Evolutionary conservation across 2,329 filamentous ascomycete species (phyloP).

Genomic region (Paecilomyces variotii): DNA sequence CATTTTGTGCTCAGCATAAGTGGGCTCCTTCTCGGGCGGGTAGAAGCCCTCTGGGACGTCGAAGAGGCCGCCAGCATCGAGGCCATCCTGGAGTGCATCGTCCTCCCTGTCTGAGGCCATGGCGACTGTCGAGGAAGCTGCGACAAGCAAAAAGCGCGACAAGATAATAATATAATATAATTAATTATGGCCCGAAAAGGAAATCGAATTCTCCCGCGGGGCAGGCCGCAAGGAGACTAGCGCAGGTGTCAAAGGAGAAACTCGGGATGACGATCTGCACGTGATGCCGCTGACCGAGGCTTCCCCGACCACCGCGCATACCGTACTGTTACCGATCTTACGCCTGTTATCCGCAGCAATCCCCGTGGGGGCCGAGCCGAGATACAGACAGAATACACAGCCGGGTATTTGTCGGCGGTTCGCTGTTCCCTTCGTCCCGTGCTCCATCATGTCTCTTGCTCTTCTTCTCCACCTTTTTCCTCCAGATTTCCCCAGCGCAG

Average conservation of each 20-base stretch:
- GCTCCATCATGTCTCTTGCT: background rate
- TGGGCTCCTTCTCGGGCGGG: constrained; percentile 66
- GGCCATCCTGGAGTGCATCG: constrained; percentile 17
- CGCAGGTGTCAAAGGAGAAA: background rate
- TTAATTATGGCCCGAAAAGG: background rate
- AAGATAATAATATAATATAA: background rate
- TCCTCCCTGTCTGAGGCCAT: constrained; percentile 15
- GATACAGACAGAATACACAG: constrained; percentile 7
- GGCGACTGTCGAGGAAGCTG: background rate
- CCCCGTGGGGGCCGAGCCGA: constrained; percentile 3
- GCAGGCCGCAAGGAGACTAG: background rate
- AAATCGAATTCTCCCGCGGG: background rate
- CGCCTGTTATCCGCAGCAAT: background rate
- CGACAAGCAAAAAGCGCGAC: background rate
- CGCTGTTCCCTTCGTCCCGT: background rate
- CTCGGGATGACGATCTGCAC: background rate
- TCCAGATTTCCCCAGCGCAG: background rate
- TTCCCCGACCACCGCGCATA: background rate
- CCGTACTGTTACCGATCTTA: constrained; percentile 1
- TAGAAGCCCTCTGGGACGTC: constrained; percentile 75
- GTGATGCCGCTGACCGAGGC: background rate
- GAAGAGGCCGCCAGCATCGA: constrained; percentile 54
- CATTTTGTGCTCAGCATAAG: constrained; percentile 63
- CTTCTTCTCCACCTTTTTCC: constrained; percentile 6
- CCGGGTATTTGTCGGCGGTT: constrained; percentile 12